These are phyloP conservation scores for Bruguiera sexangula DNA, from an alignment of 345 rosid genomes.

Conservation along the genomic window DNA sequence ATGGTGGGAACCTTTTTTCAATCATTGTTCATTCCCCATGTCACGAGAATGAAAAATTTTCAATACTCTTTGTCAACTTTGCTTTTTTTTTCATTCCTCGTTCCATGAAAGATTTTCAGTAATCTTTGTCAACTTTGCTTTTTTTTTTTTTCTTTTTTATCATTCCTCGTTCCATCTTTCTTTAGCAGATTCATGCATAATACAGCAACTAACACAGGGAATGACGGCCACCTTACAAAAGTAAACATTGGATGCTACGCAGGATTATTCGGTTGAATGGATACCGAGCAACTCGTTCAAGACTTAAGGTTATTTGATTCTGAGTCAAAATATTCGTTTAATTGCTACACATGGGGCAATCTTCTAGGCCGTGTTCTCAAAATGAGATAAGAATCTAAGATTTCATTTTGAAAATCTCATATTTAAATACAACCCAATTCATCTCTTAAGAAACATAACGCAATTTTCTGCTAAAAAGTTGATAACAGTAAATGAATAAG, in stretches of 20 bases:
- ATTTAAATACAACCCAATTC: too few species aligned
- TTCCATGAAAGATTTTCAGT: slow-evolving; percentile 1
- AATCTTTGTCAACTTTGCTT: too few species aligned
- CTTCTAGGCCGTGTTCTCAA: too few species aligned
- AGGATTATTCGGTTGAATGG: background rate
- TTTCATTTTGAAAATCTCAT: too few species aligned
- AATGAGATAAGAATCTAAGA: too few species aligned
- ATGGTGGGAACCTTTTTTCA: slow-evolving; percentile 33
- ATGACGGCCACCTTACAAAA: background rate
- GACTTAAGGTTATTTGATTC: background rate
- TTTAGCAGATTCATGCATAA: background rate
- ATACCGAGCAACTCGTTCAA: slow-evolving; percentile 3
- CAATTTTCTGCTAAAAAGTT: too few species aligned
- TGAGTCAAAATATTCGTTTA: background rate
- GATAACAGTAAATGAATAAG: too few species aligned
- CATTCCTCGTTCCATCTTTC: slow-evolving; percentile 7
- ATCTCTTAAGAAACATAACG: too few species aligned
- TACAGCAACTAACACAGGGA: background rate
- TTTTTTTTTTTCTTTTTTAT: background rate
- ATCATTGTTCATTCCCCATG: slow-evolving; percentile 40
- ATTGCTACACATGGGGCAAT: background rate
- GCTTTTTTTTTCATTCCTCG: background rate
- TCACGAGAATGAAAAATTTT: background rate
- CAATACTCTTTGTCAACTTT: too few species aligned
- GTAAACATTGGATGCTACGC: background rate